Conservation (phyloP, 805 yeast species). For the Saccharomycopsis sp. region DNA sequence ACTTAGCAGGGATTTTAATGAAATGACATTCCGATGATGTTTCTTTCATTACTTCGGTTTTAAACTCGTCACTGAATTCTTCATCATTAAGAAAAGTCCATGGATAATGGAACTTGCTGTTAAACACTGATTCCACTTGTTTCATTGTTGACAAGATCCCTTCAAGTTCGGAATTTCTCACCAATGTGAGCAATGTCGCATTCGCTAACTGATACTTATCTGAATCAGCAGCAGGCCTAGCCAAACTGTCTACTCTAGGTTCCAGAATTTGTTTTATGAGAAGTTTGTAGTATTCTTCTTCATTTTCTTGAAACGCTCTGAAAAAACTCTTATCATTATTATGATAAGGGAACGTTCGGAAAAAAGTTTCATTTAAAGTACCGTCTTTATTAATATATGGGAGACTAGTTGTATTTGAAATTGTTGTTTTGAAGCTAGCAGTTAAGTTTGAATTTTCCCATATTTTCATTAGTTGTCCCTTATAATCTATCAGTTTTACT, state of each 20-base stretch:
- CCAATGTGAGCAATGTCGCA: constrained; percentile 70
- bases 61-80: constrained; percentile 56
- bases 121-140: constrained; percentile 59
- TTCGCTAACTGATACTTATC: constrained; percentile 40
- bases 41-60: constrained; percentile 32
- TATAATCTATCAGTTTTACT: too few relatives aligned
- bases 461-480: too few relatives aligned
- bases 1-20: constrained; percentile 35
- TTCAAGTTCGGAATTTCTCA: constrained; percentile 55
- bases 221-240: constrained; percentile 26
- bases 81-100: constrained; percentile 73
- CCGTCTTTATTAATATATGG: constrained; percentile 14
- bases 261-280: constrained; percentile 35
- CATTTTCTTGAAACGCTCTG: constrained; percentile 32
- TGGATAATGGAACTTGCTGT: constrained; percentile 66
- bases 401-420: too few relatives aligned
- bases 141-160: constrained; percentile 46
- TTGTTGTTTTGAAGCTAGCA: too few relatives aligned
- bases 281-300: constrained; percentile 31
- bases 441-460: too few relatives aligned
- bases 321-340: background rate
- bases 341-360: constrained; percentile 11
- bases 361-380: constrained; percentile 12
- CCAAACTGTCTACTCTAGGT: constrained; percentile 38
- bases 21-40: constrained; percentile 37